Evolutionary conservation across 108 stramenopile species (phyloP).

Genomic region (Pelagomonas calceolata): DNA sequence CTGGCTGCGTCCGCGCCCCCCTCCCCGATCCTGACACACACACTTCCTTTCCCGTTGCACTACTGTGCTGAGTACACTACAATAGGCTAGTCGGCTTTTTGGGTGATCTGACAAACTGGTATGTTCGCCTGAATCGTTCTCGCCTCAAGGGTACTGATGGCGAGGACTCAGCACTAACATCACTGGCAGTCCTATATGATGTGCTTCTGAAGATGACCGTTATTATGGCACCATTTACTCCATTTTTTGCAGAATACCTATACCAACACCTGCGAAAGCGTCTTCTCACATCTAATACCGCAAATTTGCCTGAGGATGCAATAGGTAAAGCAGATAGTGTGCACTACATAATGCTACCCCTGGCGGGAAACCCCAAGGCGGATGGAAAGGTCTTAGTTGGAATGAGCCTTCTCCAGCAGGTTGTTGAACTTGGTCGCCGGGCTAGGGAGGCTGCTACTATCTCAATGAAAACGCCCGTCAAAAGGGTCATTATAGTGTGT

Average conservation of each 20-base stretch:
- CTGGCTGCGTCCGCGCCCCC: too few relatives aligned
- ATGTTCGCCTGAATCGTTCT: conserved; percentile 93
- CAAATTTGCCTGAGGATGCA: conserved; percentile 60
- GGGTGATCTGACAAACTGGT: conserved; percentile 96
- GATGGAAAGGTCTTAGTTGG: conserved; percentile 74
- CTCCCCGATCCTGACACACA: too few relatives aligned
- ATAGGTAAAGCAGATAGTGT: conserved; percentile 87
- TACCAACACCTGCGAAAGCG: conserved; percentile 88
- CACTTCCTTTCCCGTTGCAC: too few relatives aligned
- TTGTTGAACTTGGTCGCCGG: conserved; percentile 81
- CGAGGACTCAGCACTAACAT: conserved; percentile 59
- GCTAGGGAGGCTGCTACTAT: conserved; percentile 86
- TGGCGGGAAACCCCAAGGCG: conserved; percentile 62
- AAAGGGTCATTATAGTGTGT: conserved; percentile 74
- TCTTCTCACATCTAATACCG: conserved; percentile 47
- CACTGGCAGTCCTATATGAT: conserved; percentile 84
- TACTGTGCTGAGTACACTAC: too few relatives aligned
- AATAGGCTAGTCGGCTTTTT: conserved; percentile 76
- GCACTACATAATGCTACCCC: conserved; percentile 79
- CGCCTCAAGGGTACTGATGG: conserved; percentile 93
- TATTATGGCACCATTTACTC: conserved; percentile 97
- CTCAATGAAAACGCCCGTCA: conserved; percentile 77
- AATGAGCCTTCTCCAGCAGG: conserved; percentile 76
- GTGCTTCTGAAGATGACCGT: conserved; percentile 80
- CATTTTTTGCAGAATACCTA: conserved; percentile 95